phyloP scores from a whole-genome alignment of 1,284 basidiomycete genomes.

The Ceratobasidium sp. region DNA sequence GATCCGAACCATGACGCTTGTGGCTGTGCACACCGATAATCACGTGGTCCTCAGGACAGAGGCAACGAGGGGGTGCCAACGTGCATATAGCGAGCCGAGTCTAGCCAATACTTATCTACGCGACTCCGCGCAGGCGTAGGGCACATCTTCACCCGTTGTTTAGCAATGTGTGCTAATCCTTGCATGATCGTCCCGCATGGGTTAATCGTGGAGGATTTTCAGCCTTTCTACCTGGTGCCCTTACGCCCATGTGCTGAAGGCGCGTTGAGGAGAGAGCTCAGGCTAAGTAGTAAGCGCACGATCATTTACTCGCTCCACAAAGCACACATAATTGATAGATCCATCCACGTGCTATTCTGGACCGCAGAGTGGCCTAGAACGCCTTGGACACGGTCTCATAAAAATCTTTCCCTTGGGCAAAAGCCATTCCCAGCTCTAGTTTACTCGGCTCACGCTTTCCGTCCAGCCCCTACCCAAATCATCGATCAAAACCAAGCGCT shows the following conservation, averaged over 20 bases:
- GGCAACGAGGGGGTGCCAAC: constrained; percentile 34
- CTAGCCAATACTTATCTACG: constrained; percentile 9
- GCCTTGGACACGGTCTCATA: constrained; percentile 51
- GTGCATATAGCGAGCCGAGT: constrained; percentile 22
- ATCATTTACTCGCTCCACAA: not conserved
- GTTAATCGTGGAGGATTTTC: not conserved
- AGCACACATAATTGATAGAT: not conserved
- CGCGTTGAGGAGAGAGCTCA: not conserved
- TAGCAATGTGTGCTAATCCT: not conserved
- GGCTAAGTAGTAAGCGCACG: not conserved
- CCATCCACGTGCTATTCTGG: not conserved
- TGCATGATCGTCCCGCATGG: not conserved
- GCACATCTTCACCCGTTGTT: constrained; percentile 12
- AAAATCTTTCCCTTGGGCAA: constrained; percentile 72
- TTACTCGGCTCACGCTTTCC: constrained; percentile 70
- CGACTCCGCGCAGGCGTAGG: constrained; percentile 13
- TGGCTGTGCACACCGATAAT: constrained; percentile 23
- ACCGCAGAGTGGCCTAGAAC: constrained; percentile 1
- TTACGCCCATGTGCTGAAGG: not conserved
- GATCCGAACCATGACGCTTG: constrained; percentile 42
- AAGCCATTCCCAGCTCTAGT: constrained; percentile 73
- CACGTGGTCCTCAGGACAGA: constrained; percentile 35
- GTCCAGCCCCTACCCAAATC: constrained; percentile 53
- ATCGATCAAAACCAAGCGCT: not conserved
- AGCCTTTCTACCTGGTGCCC: too few species aligned